phyloP scores from a whole-genome alignment of 108 stramenopile genomes.

The Nitzschia sp. region DNA sequence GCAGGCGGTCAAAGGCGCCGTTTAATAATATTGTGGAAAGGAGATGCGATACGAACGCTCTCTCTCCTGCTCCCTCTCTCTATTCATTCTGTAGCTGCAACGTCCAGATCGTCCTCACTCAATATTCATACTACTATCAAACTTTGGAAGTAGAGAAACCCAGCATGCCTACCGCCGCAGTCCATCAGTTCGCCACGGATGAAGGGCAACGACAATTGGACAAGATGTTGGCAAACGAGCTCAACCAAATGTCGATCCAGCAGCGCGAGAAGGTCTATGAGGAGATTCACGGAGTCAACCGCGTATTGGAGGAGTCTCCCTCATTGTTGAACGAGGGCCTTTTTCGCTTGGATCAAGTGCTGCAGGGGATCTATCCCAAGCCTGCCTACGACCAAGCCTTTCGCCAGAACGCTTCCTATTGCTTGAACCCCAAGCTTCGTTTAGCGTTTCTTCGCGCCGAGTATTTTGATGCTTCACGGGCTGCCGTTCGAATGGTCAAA shows the following conservation, averaged over 20 bases:
- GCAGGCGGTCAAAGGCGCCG: too few species aligned
- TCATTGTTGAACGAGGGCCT: slow-evolving; percentile 6
- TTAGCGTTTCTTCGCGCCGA: slow-evolving; percentile 25
- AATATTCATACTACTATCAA: too few species aligned
- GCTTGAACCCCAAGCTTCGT: slow-evolving; percentile 5
- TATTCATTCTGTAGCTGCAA: too few species aligned
- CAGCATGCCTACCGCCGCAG: too few species aligned
- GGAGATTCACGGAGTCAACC: slow-evolving; percentile 36
- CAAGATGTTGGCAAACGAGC: slow-evolving; percentile 15
- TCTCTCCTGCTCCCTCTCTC: too few species aligned
- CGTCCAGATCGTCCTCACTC: too few species aligned
- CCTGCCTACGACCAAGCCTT: slow-evolving; percentile 18
- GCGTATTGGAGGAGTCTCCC: not conserved
- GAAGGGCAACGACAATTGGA: slow-evolving; percentile 7
- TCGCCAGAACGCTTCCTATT: not conserved
- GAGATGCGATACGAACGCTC: too few species aligned
- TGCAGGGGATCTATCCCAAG: slow-evolving; percentile 10
- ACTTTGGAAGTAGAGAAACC: too few species aligned
- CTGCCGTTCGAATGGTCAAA: slow-evolving; percentile 16
- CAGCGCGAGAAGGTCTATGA: slow-evolving; percentile 26
- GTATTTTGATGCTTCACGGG: slow-evolving; percentile 11
- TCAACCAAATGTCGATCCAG: slow-evolving; percentile 19
- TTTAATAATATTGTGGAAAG: too few species aligned
- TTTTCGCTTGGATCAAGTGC: not conserved
- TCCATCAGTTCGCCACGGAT: too few species aligned